These are phyloP conservation scores for Geranium brycei DNA, from an alignment of 345 rosid species.

Conservation along the genomic window DNA sequence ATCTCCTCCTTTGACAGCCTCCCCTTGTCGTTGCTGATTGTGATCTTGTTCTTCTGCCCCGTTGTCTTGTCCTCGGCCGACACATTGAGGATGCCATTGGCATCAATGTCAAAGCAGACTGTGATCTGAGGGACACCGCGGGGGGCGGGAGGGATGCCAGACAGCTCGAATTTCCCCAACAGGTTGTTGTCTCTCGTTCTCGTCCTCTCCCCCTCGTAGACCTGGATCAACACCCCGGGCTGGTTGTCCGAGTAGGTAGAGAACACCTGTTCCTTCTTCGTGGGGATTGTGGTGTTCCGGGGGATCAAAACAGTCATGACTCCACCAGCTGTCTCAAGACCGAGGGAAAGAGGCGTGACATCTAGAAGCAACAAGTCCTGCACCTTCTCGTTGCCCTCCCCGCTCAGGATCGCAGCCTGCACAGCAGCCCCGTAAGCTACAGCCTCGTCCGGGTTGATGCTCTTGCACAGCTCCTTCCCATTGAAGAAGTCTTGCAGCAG, in stretches of 20 bases:
- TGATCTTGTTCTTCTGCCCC: constrained; percentile 20
- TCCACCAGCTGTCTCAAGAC: constrained; percentile 28
- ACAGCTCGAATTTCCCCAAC: constrained; percentile 29
- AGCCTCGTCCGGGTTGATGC: constrained; percentile 38
- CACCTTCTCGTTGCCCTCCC: constrained; percentile 26
- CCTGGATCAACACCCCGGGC: constrained; percentile 26
- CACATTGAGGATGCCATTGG: constrained; percentile 23
- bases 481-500: constrained; percentile 30
- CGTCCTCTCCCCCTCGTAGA: constrained; percentile 32
- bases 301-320: constrained; percentile 32
- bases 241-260: constrained; percentile 29
- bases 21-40: constrained; percentile 8
- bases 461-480: constrained; percentile 33
- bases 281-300: constrained; percentile 29
- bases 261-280: constrained; percentile 31
- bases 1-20: constrained; percentile 11
- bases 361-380: constrained; percentile 26
- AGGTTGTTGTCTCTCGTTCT: constrained; percentile 25
- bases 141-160: constrained; percentile 33
- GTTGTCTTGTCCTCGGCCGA: constrained; percentile 25
- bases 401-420: constrained; percentile 24
- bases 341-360: constrained; percentile 24
- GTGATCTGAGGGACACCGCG: constrained; percentile 34
- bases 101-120: constrained; percentile 28
- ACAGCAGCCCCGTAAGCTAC: constrained; percentile 40